Conservation (phyloP, 1,284 basidiomycete species). For the Cerrena zonata region DNA sequence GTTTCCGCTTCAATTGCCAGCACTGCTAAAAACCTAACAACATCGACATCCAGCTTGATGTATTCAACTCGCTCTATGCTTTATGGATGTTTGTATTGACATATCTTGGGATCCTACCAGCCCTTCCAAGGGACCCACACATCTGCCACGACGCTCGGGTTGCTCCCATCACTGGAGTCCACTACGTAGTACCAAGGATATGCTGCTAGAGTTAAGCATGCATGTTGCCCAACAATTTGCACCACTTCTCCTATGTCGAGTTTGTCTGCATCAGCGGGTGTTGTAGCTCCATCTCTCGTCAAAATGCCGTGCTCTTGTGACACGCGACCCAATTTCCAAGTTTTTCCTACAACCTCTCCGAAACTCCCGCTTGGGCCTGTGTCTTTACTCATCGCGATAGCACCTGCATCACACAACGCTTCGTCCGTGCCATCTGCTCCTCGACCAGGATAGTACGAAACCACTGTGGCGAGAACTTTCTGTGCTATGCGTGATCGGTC, state of each 20-base stretch:
- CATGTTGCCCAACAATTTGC: constrained; percentile 70
- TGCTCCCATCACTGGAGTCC: constrained; percentile 47
- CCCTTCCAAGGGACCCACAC: constrained; percentile 90
- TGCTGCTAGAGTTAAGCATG: constrained; percentile 72
- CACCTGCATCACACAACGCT: constrained; percentile 78
- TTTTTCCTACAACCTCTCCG: constrained; percentile 63
- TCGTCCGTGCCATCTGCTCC: constrained; percentile 58
- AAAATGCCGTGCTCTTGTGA: constrained; percentile 81
- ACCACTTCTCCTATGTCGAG: constrained; percentile 58
- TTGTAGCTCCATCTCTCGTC: constrained; percentile 27
- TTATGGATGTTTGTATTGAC: too few species aligned
- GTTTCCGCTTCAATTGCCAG: too few species aligned
- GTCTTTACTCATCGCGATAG: constrained; percentile 82
- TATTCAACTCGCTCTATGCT: too few species aligned
- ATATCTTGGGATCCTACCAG: too few species aligned
- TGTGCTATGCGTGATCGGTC: constrained; percentile 55
- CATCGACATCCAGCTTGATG: too few species aligned
- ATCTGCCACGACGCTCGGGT: constrained; percentile 60
- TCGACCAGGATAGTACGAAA: constrained; percentile 72
- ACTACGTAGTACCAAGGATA: constrained; percentile 81
- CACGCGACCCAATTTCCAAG: constrained; percentile 70
- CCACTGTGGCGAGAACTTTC: constrained; percentile 64
- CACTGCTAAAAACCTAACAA: too few species aligned
- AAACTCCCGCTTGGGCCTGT: constrained; percentile 66
- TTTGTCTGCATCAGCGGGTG: constrained; percentile 22